phyloP scores from a whole-genome alignment of 2,329 filamentous ascomycete species.

The Cladorrhinum sp. region DNA sequence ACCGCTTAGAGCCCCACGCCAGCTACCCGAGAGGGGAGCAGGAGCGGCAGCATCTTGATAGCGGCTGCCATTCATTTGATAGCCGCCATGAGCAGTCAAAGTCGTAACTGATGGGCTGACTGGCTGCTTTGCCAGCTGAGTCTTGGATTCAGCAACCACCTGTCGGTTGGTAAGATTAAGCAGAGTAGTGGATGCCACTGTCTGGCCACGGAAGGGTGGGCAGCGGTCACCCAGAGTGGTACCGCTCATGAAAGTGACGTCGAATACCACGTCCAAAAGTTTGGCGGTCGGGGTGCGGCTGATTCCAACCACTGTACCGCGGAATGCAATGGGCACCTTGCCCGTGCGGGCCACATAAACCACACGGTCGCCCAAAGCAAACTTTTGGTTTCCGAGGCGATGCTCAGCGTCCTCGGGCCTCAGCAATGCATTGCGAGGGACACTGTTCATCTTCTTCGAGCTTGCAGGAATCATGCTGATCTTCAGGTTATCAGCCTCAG shows the following conservation, averaged over 20 bases:
- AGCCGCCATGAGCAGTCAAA: slow-evolving; percentile 50
- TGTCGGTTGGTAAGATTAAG: slow-evolving; percentile 84
- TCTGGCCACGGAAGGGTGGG: slow-evolving; percentile 89
- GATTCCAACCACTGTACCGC: slow-evolving; percentile 91
- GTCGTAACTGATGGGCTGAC: slow-evolving; percentile 45
- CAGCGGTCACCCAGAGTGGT: slow-evolving; percentile 88
- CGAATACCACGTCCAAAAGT: slow-evolving; percentile 89
- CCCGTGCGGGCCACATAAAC: slow-evolving; percentile 91
- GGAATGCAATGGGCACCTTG: slow-evolving; percentile 87
- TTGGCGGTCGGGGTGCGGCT: slow-evolving; percentile 80
- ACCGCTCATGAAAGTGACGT: slow-evolving; percentile 94
- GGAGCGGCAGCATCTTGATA: slow-evolving; percentile 56
- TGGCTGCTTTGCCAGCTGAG: slow-evolving; percentile 52
- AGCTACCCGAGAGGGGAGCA: slow-evolving; percentile 53
- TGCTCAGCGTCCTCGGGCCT: slow-evolving; percentile 97
- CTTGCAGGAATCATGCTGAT: slow-evolving; percentile 52
- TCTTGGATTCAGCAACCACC: slow-evolving; percentile 66
- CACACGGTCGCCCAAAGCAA: slow-evolving; percentile 82
- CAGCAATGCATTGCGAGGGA: slow-evolving; percentile 82
- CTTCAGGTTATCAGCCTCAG: slow-evolving; percentile 60
- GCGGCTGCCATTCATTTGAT: slow-evolving; percentile 60
- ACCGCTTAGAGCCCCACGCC: slow-evolving; percentile 55
- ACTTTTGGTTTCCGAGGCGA: slow-evolving; percentile 78
- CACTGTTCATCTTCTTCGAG: slow-evolving; percentile 69
- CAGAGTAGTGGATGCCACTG: slow-evolving; percentile 81